phyloP scores from a whole-genome alignment of 139 green algal genomes.

The Micromonas pusilla region DNA sequence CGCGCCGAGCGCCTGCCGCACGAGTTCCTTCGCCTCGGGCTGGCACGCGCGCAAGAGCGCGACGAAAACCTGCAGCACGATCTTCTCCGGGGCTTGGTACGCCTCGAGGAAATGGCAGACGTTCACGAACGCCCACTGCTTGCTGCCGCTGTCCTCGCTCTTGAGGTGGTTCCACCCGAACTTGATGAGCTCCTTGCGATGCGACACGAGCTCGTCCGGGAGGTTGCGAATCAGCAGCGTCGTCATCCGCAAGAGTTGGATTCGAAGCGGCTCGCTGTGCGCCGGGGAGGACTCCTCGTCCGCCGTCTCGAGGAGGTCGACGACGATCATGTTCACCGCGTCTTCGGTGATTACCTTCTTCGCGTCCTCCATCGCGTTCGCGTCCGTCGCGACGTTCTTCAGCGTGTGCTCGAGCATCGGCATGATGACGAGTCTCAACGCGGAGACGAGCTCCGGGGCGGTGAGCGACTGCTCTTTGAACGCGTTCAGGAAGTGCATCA shows the following conservation, averaged over 20 bases:
- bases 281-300: slow-evolving; percentile 25
- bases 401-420: slow-evolving; percentile 65
- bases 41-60: slow-evolving; percentile 70
- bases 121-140: slow-evolving; percentile 79
- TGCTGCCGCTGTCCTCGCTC: slow-evolving; percentile 62
- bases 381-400: slow-evolving; percentile 19
- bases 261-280: slow-evolving; percentile 56
- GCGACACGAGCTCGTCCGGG: slow-evolving; percentile 41
- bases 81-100: slow-evolving; percentile 70
- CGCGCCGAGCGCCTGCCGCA: slow-evolving; percentile 79
- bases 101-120: slow-evolving; percentile 80
- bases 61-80: slow-evolving; percentile 81
- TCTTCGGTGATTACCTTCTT: slow-evolving; percentile 39
- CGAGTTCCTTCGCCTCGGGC: slow-evolving; percentile 58
- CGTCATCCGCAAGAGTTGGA: slow-evolving; percentile 73
- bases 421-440: slow-evolving; percentile 66
- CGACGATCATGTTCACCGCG: slow-evolving; percentile 40
- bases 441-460: slow-evolving; percentile 41
- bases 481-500: slow-evolving; percentile 52
- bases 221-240: slow-evolving; percentile 63
- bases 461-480: slow-evolving; percentile 39
- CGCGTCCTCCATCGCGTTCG: slow-evolving; percentile 19
- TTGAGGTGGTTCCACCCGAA: slow-evolving; percentile 88
- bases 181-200: slow-evolving; percentile 82
- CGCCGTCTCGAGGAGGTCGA: slow-evolving; percentile 40